Conservation (phyloP, 495 filamentous ascomycete genomes). For the Thermothielavioides terrestris region DNA sequence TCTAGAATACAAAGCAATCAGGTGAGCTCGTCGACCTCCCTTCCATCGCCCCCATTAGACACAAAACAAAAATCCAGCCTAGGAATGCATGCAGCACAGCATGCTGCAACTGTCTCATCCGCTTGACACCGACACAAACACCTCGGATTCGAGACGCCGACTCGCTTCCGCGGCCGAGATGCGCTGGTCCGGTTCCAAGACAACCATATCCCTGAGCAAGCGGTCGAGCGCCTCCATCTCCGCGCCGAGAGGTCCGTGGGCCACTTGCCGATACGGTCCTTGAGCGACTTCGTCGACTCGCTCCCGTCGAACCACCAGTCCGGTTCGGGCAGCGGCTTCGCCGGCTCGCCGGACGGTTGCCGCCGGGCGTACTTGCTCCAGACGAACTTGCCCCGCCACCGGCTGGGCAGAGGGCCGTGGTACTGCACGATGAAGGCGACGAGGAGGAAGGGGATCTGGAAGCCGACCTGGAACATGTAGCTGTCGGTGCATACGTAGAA, state of each 20-base stretch:
- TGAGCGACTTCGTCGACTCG: not conserved
- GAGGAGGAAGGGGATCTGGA: not conserved
- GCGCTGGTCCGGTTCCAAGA: not conserved
- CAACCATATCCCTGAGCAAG: not conserved
- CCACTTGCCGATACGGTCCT: not conserved
- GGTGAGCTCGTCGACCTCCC: too few species aligned
- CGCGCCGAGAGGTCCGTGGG: not conserved
- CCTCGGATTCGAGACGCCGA: not conserved
- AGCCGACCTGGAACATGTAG: constrained; percentile 1
- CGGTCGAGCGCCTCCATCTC: not conserved
- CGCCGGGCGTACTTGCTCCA: not conserved
- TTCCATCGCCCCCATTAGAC: too few species aligned
- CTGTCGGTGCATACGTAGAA: not conserved
- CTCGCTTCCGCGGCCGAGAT: not conserved
- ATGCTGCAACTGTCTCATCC: too few species aligned
- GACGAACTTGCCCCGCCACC: not conserved
- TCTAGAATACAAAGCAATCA: too few species aligned
- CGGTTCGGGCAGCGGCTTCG: not conserved
- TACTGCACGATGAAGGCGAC: not conserved
- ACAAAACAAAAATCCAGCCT: too few species aligned
- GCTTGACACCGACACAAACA: not conserved
- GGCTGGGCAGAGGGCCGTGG: not conserved
- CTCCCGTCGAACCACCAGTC: not conserved
- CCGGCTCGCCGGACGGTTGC: not conserved
- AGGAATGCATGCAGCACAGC: too few species aligned